Evolutionary conservation across 192 early-diverging fungal species (phyloP), one percentile per base, ranked within the genome.

Genomic region (Umbelopsis isabellina): DNA sequence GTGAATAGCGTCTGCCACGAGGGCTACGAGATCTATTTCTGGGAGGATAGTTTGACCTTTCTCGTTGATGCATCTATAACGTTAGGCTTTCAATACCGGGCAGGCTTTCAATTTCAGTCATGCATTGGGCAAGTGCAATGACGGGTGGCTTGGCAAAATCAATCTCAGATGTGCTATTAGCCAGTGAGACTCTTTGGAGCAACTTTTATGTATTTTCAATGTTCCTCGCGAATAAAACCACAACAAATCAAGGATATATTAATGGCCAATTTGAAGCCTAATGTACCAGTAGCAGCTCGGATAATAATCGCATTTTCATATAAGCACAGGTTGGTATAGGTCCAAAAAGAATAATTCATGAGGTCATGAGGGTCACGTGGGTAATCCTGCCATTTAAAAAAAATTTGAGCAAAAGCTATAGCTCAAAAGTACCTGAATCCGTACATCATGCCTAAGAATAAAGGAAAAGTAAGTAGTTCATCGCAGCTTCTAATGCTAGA

Each of bases 371-470:
- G 30, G 55, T 61, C 67, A 51, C 47, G 66, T 46, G 48, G 15
- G 49, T 22, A 18, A 30, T 16, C 37, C 25, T 25, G 4, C 16
- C 25, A 44, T 41, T 51, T 68, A 51, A 68, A 50, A 68, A 68
- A 68, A 68, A 50, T 68, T 68, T 49, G 48, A 52, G 58, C 13
- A 50, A 35, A 13, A 68, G 33, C 27, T 16, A 37, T 20, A 49
- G 25, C 25, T 16, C 13, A 41, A 46, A 51, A 37, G 21, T 71
- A 33, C 46, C 47, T 71, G 61, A 66, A 66, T 72, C 46, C 45
- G 35, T 49, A 25, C 69, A 75, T 41, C 70, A 95, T 93, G 96
- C 90, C 92, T 30, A 96, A 96, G 85, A 95, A 96, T 85, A 97
- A 98, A 84, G 95, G 95, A 90, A 98, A 98, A 83, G 97, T 91